phyloP scores from a whole-genome alignment of 129 eudicot species.

The Glebionis coronaria region DNA sequence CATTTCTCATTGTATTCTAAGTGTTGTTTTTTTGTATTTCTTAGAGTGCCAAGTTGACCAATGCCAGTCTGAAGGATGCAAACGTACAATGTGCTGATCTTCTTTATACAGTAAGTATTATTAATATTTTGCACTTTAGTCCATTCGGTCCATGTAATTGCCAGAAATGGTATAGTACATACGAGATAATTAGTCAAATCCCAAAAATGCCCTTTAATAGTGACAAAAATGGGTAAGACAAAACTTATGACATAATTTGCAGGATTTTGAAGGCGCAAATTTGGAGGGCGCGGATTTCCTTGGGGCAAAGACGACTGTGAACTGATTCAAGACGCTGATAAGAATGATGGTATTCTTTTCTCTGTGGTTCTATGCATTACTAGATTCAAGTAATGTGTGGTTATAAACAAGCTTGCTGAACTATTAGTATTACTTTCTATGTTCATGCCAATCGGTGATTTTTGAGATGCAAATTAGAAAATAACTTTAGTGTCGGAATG shows the following conservation, averaged over 20 bases:
- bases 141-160: neutral
- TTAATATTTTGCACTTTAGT: conserved; percentile 7
- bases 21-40: too few species aligned
- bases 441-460: neutral
- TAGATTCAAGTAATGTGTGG: conserved; percentile 2
- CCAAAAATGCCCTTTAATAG: conserved; percentile 1
- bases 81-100: too few species aligned
- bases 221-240: too few species aligned
- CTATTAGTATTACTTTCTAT: neutral
- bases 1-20: too few species aligned
- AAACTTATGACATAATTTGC: conserved; percentile 1
- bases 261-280: too few species aligned
- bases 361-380: too few species aligned
- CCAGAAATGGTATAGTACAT: neutral
- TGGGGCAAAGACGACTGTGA: too few species aligned
- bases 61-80: too few species aligned
- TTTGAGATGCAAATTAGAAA: conserved; percentile 3
- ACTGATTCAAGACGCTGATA: too few species aligned
- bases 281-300: conserved; percentile 83
- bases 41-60: too few species aligned
- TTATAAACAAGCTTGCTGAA: neutral
- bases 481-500: neutral
- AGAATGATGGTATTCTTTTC: too few species aligned
- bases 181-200: conserved; percentile 4
- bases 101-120: conserved; percentile 71